Conservation (phyloP, 1,284 basidiomycete genomes). For the Cutaneotrichosporon cutaneum region DNA sequence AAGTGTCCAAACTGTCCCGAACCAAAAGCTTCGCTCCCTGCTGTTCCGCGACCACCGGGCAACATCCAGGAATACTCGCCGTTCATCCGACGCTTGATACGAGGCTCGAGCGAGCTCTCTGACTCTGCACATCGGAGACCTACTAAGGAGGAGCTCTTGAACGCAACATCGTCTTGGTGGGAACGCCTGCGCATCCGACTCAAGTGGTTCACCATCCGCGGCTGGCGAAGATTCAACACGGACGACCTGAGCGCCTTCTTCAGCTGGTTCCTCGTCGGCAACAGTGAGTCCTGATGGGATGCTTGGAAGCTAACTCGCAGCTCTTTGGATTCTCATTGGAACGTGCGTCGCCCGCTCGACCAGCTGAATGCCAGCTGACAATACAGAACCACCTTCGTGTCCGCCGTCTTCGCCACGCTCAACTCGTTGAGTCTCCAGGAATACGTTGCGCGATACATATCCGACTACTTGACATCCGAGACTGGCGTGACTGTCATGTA, state of each 20-base stretch:
- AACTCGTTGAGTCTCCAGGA: conserved; percentile 92
- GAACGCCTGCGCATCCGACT: conserved; percentile 86
- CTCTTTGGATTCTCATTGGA: conserved; percentile 80
- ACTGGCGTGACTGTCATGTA: conserved; percentile 87
- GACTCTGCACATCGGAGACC: conserved; percentile 66
- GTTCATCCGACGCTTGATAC: conserved; percentile 68
- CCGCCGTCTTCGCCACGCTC: conserved; percentile 81
- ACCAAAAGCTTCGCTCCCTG: conserved; percentile 8
- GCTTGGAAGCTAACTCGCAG: conserved; percentile 22
- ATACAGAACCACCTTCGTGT: conserved; percentile 87
- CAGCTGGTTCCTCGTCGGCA: conserved; percentile 90
- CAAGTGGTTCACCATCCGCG: conserved; percentile 96
- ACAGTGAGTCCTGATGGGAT: conserved; percentile 56
- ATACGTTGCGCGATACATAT: conserved; percentile 83
- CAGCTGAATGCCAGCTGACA: conserved; percentile 13
- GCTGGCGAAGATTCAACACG: conserved; percentile 91
- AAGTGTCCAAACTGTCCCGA: conserved; percentile 9
- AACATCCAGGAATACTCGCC: conserved; percentile 65
- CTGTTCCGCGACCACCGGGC: conserved; percentile 12
- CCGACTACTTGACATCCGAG: conserved; percentile 87
- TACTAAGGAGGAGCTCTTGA: conserved; percentile 81
- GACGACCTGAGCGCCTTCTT: conserved; percentile 97
- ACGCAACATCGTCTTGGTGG: conserved; percentile 83
- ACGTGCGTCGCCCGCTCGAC: conserved; percentile 64
- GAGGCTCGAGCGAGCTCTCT: conserved; percentile 30